Evolutionary conservation across 2,329 filamentous ascomycete genomes (phyloP), one percentile per base, ranked within the genome.

Genomic region (Stachybotrys elegans): DNA sequence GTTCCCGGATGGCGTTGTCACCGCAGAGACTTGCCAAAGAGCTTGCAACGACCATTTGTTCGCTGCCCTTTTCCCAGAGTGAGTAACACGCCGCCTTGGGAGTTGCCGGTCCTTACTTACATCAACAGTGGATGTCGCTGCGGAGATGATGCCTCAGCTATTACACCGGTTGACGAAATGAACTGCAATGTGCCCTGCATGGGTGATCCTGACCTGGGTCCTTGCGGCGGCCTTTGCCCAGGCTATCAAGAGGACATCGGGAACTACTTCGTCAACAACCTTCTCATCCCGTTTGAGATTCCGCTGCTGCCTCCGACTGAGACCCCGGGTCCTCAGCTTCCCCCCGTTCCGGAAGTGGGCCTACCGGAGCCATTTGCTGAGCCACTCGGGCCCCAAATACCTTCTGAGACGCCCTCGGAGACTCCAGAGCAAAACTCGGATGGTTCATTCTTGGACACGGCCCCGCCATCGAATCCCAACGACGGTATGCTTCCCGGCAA

Each of bases 11-110:
- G 45, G 52, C 21, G 42, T 38, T 25, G 37, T 59, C 25, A 55
- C 51, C 23, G 56, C 57, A 6, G 57, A 61, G 32, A 44, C 49
- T 16, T 62, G 59, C 39, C 58, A 61, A 44, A 42, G 41, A 14
- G 59, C 58, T 25, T 62, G 59, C 36, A 45, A 55, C 31, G 56
- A 52, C 7, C 56, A 59, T 36, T 49, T 43, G 35, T 52, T 58
- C 42, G 60, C 63, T 37, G 58, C 54, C 8, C 45, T 62, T 13
- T 47, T 61, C n/a, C 62, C 62, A 11, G 53, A 58, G 64, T 67
- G 40, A 31, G 61, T 50, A 7, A 0, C 6, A 21, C 8, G 12
- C 3, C 1, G 2, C 20, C 8, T 4, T 3, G 4, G 4, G 13
- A 5, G 4, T 3, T 1, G 22, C 3, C 9, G 11, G 11, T n/a